These are phyloP conservation scores for Anisodus acutangulus DNA, from an alignment of 257 asterid genomes.

Conservation along the genomic window DNA sequence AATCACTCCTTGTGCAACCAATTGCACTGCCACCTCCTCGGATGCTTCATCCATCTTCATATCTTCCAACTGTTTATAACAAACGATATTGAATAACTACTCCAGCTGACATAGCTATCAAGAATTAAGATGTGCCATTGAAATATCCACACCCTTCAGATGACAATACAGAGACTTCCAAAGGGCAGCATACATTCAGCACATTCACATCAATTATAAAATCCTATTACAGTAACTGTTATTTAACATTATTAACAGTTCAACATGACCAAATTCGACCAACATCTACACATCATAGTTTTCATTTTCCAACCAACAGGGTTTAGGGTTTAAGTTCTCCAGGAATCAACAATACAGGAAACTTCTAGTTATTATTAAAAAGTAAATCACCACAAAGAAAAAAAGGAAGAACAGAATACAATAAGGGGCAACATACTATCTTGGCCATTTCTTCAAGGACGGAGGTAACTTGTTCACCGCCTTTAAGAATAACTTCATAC, in stretches of 20 bases:
- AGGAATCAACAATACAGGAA: background rate
- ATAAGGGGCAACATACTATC: conserved; percentile 56
- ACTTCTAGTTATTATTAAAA: background rate
- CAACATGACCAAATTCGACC: background rate
- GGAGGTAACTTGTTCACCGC: conserved; percentile 93
- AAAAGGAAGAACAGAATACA: background rate
- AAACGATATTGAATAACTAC: conserved; percentile 13
- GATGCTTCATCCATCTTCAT: conserved; percentile 94
- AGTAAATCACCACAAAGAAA: background rate
- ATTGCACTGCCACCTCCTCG: conserved; percentile 84
- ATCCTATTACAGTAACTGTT: background rate
- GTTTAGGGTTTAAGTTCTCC: conserved; percentile 25
- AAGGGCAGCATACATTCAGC: background rate
- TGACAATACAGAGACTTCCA: background rate
- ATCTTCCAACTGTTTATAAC: conserved; percentile 71
- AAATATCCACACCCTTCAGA: background rate
- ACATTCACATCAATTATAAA: conserved; percentile 1
- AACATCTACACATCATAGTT: background rate
- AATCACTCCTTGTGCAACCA: conserved; percentile 98
- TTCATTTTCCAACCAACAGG: background rate
- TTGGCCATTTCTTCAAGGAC: conserved; percentile 92
- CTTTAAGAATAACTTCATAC: conserved; percentile 70
- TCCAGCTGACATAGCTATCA: conserved; percentile 19
- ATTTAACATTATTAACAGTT: background rate
- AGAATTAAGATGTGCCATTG: background rate